These are phyloP conservation scores for Geotrichum europaeum DNA, from an alignment of 1,139 yeast species.

Conservation along the genomic window DNA sequence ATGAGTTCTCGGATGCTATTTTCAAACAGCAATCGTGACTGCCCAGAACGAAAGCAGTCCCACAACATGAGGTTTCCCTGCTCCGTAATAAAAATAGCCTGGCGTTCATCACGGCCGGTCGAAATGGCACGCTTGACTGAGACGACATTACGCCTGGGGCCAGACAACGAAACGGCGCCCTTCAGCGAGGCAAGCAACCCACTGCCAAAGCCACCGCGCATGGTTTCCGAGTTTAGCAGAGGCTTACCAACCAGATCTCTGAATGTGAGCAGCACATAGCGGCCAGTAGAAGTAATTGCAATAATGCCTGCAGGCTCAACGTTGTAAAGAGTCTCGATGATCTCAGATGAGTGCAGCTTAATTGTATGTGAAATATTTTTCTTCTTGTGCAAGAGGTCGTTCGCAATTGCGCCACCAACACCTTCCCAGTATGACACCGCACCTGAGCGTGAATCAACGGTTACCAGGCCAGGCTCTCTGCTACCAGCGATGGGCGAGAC, in stretches of 20 bases:
- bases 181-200: conserved; percentile 31
- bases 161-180: conserved; percentile 28
- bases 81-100: conserved; percentile 38
- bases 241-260: conserved; percentile 69
- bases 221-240: conserved; percentile 20
- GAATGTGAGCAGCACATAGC: conserved; percentile 57
- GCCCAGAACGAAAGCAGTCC: conserved; percentile 44
- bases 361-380: conserved; percentile 37
- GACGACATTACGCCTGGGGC: conserved; percentile 46
- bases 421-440: conserved; percentile 57
- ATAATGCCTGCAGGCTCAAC: conserved; percentile 74
- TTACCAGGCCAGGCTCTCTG: conserved; percentile 64
- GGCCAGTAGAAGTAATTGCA: conserved; percentile 63
- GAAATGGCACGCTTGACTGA: conserved; percentile 55
- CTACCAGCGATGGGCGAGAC: conserved; percentile 60
- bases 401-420: conserved; percentile 61
- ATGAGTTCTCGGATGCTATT: conserved; percentile 35
- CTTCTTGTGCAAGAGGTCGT: conserved; percentile 47
- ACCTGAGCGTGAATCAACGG: conserved; percentile 53
- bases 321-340: conserved; percentile 50
- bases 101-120: conserved; percentile 48
- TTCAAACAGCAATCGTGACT: conserved; percentile 37
- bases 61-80: conserved; percentile 44
- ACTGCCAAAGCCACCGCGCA: conserved; percentile 29
- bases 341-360: conserved; percentile 36